Conservation (phyloP, 805 yeast species). For the Wickerhamomyces xylosicus region DNA sequence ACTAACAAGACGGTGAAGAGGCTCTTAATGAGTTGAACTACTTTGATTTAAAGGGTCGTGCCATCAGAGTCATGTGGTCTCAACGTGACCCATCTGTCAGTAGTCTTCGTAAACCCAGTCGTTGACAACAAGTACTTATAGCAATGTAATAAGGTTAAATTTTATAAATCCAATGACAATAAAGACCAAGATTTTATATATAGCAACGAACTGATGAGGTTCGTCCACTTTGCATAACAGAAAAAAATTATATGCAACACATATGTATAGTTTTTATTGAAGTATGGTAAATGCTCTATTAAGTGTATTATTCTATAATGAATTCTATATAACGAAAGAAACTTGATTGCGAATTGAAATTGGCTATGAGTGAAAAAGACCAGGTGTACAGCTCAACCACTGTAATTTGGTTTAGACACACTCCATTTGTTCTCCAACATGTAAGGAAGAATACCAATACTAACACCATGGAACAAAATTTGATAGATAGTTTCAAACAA, state of each 20-base stretch:
- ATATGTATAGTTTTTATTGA: too few species aligned
- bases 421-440: constrained; percentile 32
- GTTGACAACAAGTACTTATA: constrained; percentile 98
- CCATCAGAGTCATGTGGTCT: constrained; percentile 99
- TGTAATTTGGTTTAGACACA: constrained; percentile 12
- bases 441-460: constrained; percentile 49
- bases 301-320: too few species aligned
- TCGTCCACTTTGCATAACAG: too few species aligned
- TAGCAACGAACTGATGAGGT: too few species aligned
- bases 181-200: too few species aligned
- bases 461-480: constrained; percentile 50
- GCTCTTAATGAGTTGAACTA: constrained; percentile 96
- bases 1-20: constrained; percentile 79
- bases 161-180: too few species aligned
- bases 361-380: too few species aligned
- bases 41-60: constrained; percentile 84
- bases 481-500: constrained; percentile 29
- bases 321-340: too few species aligned
- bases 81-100: constrained; percentile 96
- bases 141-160: too few species aligned
- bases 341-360: neutral
- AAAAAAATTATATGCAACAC: too few species aligned
- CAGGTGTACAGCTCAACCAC: constrained; percentile 1
- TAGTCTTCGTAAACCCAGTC: constrained; percentile 93
- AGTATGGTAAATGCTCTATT: too few species aligned